Evolutionary conservation across 352 stramenopile species (phyloP).

Genomic region (Globisporangium spinosum): DNA sequence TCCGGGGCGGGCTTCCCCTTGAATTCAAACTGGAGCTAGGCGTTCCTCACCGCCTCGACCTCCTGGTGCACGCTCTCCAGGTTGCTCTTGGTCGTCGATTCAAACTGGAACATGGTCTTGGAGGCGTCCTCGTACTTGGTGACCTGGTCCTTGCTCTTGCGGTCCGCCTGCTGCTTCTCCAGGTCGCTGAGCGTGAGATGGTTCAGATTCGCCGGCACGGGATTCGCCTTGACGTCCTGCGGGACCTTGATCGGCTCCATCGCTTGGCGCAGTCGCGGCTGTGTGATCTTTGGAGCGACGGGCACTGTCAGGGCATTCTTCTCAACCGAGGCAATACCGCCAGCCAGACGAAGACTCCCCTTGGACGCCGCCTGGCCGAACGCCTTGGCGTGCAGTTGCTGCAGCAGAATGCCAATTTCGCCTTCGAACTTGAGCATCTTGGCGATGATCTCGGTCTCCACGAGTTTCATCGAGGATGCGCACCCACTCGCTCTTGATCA

Average conservation of each 20-base stretch:
- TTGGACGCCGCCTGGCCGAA: slow-evolving; percentile 47
- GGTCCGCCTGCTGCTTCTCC: slow-evolving; percentile 45
- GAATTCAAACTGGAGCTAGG: slow-evolving; percentile 70
- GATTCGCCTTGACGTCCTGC: slow-evolving; percentile 68
- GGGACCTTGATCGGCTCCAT: slow-evolving; percentile 78
- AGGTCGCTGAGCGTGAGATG: slow-evolving; percentile 62
- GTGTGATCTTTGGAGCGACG: slow-evolving; percentile 82
- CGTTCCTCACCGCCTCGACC: slow-evolving; percentile 58
- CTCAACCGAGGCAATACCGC: slow-evolving; percentile 31
- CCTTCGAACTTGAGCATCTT: slow-evolving; percentile 50
- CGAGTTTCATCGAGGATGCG: slow-evolving; percentile 71
- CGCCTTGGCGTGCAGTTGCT: slow-evolving; percentile 61
- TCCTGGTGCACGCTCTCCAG: slow-evolving; percentile 58
- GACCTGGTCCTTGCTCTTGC: slow-evolving; percentile 49
- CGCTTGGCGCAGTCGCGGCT: slow-evolving; percentile 62
- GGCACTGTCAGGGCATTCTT: slow-evolving; percentile 66
- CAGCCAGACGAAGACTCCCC: slow-evolving; percentile 40
- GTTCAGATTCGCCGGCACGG: slow-evolving; percentile 65
- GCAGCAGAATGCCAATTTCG: slow-evolving; percentile 37
- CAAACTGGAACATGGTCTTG: slow-evolving; percentile 70
- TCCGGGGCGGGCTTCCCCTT: slow-evolving; percentile 68
- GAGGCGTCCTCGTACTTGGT: slow-evolving; percentile 66
- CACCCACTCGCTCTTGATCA: slow-evolving; percentile 77
- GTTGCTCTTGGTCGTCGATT: slow-evolving; percentile 75
- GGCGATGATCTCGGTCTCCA: slow-evolving; percentile 67